These are phyloP conservation scores for Mycena rosella DNA, from an alignment of 768 basidiomycete species.

Conservation along the genomic window DNA sequence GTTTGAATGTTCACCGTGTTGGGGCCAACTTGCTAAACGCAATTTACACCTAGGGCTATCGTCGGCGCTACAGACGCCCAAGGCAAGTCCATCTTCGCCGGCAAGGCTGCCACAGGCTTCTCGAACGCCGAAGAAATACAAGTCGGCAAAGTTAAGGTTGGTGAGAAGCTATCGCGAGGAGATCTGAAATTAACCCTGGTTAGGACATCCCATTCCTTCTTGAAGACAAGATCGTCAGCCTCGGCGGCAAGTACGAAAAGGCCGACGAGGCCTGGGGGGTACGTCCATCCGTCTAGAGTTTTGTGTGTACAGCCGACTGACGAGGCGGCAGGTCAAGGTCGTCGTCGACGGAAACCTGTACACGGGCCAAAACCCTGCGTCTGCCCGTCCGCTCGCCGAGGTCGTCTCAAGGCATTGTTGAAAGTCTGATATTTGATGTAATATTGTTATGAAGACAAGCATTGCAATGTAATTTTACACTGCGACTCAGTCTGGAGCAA, in stretches of 20 bases:
- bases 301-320: neutral
- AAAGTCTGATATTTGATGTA: slow-evolving; percentile 27
- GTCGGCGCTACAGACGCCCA: slow-evolving; percentile 64
- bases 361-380: slow-evolving; percentile 84
- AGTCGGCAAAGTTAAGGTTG: slow-evolving; percentile 58
- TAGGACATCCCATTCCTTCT: slow-evolving; percentile 79
- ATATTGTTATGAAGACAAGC: slow-evolving; percentile 19
- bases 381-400: slow-evolving; percentile 67
- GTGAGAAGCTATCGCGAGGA: slow-evolving; percentile 18
- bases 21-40: neutral
- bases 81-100: slow-evolving; percentile 76
- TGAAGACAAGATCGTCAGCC: slow-evolving; percentile 70
- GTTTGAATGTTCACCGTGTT: slow-evolving; percentile 37
- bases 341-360: slow-evolving; percentile 70
- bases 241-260: slow-evolving; percentile 78
- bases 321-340: slow-evolving; percentile 57
- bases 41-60: slow-evolving; percentile 59
- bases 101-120: slow-evolving; percentile 72
- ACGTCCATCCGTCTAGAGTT: slow-evolving; percentile 44
- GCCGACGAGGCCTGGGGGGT: slow-evolving; percentile 68
- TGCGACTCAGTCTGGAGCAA: slow-evolving; percentile 27
- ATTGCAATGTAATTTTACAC: slow-evolving; percentile 29
- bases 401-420: slow-evolving; percentile 57
- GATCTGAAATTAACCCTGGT: slow-evolving; percentile 1
- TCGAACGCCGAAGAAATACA: slow-evolving; percentile 77